Evolutionary conservation across 805 yeast species (phyloP).

Genomic region (Pichia eremophila): DNA sequence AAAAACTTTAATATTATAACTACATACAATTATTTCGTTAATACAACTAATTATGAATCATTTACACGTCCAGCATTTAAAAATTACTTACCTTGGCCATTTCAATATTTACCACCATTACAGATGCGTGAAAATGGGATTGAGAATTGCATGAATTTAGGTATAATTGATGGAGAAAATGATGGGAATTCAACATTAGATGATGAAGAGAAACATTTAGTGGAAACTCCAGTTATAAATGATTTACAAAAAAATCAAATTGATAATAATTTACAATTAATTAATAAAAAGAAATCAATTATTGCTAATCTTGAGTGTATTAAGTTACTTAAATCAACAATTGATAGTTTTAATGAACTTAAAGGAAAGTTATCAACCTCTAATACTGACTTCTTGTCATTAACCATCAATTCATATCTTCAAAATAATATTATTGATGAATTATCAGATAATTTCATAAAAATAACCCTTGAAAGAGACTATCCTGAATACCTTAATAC

Average conservation of each 20-base stretch:
- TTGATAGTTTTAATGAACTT: constrained; percentile 5
- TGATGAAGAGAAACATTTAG: constrained; percentile 18
- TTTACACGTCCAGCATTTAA: constrained; percentile 49
- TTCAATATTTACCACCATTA: constrained; percentile 63
- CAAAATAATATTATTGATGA: constrained; percentile 17
- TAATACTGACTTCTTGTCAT: background rate
- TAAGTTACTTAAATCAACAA: constrained; percentile 13
- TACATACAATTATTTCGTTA: constrained; percentile 47
- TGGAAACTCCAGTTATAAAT: constrained; percentile 22
- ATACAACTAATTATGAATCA: constrained; percentile 48
- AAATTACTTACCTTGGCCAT: constrained; percentile 54
- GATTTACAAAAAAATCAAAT: constrained; percentile 20
- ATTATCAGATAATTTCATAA: constrained; percentile 35
- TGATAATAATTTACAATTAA: constrained; percentile 14
- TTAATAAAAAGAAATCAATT: constrained; percentile 20
- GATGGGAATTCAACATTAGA: constrained; percentile 11
- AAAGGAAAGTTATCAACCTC: background rate
- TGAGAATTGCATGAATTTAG: constrained; percentile 24
- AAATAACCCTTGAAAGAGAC: constrained; percentile 20
- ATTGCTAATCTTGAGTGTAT: constrained; percentile 25
- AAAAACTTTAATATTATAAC: constrained; percentile 2
- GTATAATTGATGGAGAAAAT: constrained; percentile 21
- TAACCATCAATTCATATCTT: constrained; percentile 29
- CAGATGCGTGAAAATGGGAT: constrained; percentile 29
- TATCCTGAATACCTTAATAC: too few species aligned